These are phyloP conservation scores for Tuber microsphaerosporum DNA, from an alignment of 495 filamentous ascomycete genomes.

Conservation along the genomic window DNA sequence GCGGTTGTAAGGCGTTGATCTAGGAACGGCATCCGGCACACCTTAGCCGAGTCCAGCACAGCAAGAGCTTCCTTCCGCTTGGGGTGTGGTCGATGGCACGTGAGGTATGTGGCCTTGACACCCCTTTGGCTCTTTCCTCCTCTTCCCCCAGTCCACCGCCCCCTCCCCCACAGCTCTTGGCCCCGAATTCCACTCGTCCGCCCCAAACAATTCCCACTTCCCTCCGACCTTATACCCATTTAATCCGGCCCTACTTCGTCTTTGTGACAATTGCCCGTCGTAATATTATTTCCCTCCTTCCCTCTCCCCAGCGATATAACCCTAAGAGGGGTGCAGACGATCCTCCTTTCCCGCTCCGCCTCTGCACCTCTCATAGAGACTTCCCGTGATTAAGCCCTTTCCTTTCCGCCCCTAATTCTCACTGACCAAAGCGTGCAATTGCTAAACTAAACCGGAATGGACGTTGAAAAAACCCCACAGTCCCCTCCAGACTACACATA, in stretches of 20 bases:
- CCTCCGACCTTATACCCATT: neutral
- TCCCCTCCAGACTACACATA: neutral
- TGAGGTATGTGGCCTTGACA: neutral
- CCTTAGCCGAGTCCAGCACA: neutral
- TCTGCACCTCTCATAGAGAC: neutral
- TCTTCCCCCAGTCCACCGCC: neutral
- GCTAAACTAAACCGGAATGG: neutral
- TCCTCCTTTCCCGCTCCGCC: neutral
- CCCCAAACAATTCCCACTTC: neutral
- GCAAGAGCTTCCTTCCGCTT: neutral
- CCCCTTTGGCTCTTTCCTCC: neutral
- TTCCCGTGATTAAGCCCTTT: neutral
- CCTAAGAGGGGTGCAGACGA: neutral
- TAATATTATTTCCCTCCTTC: neutral
- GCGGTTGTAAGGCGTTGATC: neutral
- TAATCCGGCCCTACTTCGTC: neutral
- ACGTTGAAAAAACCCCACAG: neutral
- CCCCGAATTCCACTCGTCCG: neutral
- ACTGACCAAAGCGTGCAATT: neutral
- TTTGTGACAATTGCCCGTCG: neutral
- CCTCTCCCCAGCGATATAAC: neutral
- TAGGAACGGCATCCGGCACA: neutral
- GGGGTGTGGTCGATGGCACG: neutral
- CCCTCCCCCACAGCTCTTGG: neutral
- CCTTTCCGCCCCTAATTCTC: neutral